Base-by-base conservation (phyloP, 2,329 filamentous ascomycete species). In the Mariannaea elegans region DNA sequence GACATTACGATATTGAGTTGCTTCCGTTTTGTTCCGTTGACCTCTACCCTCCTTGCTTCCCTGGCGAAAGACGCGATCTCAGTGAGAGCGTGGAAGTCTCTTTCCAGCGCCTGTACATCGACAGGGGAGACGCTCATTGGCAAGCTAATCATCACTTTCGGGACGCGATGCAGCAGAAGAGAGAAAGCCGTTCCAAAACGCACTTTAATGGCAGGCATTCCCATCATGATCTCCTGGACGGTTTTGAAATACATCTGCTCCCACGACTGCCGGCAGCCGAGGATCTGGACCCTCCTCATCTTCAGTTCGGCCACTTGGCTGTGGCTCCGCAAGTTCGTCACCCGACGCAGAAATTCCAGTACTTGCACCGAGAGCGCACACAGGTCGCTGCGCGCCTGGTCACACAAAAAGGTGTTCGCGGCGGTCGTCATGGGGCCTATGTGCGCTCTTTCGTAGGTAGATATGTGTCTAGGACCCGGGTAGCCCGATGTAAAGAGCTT, bases 401-500 rank as follows among this genome's bases (percentile, higher is more conserved):
- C 29, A 10, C 31, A 45, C 41, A 55, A 29, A 36, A 21, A 13
- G 2, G 16, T n/a, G 41, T 46, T 31, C 4, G 16, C 7, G 31
- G 10, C 13, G 27, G 12, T 12, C 27, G 27, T 31, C 27, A 31
- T 31, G 27, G 27, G 27, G 27, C 27, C 27, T 7, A 31, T 31
- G 7, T 31, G 27, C 27, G 27, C 27, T 31, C 27, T 31, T 31
- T 31, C 27, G 27, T 12, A 31, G 27, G 27, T 31, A 31, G 27
- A 31, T 12, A 31, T 31, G 27, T 31, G 27, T 12, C 18, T 47
- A 7, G 51, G 41, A 10, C 51, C 51, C 13, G 49, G 49, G 13
- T 53, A 47, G 5, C 51, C 51, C 12, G 51, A 55, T 5, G 39
- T 41, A 27, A 58, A 58, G 14, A 58, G 48, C 24, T 58, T 58